Conservation (phyloP, 305 asterid species). For the Caryopteris hybrid region DNA sequence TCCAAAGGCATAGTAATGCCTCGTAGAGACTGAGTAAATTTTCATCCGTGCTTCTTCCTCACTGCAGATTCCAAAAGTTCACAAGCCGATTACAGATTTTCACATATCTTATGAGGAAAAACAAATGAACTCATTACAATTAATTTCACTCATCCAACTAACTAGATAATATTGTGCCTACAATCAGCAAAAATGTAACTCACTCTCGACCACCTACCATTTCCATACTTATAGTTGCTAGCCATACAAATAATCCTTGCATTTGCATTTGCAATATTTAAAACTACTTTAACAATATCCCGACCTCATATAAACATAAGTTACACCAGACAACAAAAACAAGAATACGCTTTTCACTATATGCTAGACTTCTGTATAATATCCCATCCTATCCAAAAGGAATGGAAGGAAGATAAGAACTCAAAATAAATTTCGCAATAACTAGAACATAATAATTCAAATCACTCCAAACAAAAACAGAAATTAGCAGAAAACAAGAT, state of each 20-base stretch:
- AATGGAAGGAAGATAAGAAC: not conserved
- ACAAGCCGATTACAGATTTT: not conserved
- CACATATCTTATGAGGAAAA: not conserved
- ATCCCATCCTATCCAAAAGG: not conserved
- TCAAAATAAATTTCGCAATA: too few relatives aligned
- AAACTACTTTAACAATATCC: not conserved
- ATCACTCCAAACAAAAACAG: too few relatives aligned
- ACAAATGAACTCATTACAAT: not conserved
- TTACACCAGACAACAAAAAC: not conserved
- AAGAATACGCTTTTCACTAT: not conserved
- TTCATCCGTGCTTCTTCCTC: conserved; percentile 97
- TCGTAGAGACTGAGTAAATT: conserved; percentile 80
- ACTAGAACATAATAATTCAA: too few relatives aligned
- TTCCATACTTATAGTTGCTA: not conserved
- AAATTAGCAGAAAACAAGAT: too few relatives aligned
- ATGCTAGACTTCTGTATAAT: not conserved
- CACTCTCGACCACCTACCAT: not conserved
- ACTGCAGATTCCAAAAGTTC: conserved; percentile 30
- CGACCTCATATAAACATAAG: not conserved
- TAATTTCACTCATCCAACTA: not conserved
- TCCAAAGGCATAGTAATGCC: conserved; percentile 91
- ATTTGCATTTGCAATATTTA: conserved; percentile 2
- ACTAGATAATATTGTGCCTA: not conserved
- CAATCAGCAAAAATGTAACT: too few relatives aligned
- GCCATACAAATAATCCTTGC: not conserved